These are phyloP conservation scores for Anacardium occidentale DNA, from an alignment of 345 rosid genomes.

Conservation along the genomic window DNA sequence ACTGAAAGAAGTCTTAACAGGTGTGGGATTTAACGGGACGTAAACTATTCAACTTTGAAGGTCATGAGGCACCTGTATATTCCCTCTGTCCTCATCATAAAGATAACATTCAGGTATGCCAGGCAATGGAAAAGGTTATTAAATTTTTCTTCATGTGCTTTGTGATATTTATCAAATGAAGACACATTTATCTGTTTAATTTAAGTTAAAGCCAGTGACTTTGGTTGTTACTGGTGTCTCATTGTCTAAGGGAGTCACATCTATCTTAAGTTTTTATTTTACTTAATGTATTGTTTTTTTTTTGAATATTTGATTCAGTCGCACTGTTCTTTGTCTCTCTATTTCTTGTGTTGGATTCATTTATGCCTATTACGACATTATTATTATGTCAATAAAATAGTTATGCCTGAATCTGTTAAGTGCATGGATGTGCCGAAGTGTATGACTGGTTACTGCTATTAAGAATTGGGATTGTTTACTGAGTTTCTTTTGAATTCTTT, in stretches of 20 bases:
- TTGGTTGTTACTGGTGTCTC: not conserved
- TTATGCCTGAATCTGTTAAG: not conserved
- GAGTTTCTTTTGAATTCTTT: not conserved
- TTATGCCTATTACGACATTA: not conserved
- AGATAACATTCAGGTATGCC: conserved; percentile 78
- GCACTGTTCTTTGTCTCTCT: not conserved
- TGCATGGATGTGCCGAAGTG: not conserved
- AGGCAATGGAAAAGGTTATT: not conserved
- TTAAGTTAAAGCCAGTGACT: not conserved
- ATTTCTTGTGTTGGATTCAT: not conserved
- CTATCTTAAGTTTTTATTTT: conserved; percentile 1
- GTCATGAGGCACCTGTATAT: conserved; percentile 86
- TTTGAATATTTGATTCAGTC: not conserved
- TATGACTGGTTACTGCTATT: conserved; percentile 1
- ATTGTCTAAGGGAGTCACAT: not conserved
- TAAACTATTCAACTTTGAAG: conserved; percentile 69
- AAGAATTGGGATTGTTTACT: conserved; percentile 6
- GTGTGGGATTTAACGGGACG: conserved; percentile 76
- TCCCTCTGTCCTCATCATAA: conserved; percentile 89
- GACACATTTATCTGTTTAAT: not conserved
- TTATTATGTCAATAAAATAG: not conserved
- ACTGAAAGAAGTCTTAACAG: conserved; percentile 46
- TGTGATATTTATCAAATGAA: not conserved
- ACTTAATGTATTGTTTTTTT: not conserved
- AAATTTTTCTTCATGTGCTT: conserved; percentile 8